phyloP scores from a whole-genome alignment of 441 rosid species.

The Viola pubescens region DNA sequence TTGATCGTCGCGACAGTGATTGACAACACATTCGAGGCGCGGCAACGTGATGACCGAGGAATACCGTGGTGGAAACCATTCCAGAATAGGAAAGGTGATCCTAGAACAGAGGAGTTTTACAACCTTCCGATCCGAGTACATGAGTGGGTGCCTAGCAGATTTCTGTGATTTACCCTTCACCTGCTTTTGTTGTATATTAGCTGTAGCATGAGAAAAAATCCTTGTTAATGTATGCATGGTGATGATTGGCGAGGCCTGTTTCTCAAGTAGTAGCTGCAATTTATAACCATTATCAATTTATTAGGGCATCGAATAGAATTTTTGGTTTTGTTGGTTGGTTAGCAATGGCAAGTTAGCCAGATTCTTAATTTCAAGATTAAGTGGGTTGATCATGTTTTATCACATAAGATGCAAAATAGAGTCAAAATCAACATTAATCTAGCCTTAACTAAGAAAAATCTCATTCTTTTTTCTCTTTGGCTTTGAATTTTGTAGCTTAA shows the following conservation, averaged over 20 bases:
- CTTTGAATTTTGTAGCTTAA: too few relatives aligned
- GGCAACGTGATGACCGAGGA: slow-evolving; percentile 47
- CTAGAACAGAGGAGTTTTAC: slow-evolving; percentile 67
- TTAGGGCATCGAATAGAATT: background rate
- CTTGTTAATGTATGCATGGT: slow-evolving; percentile 19
- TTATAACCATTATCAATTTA: background rate
- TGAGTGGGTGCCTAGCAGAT: slow-evolving; percentile 57
- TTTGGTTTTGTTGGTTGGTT: background rate
- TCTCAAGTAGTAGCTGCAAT: background rate
- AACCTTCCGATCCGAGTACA: slow-evolving; percentile 49
- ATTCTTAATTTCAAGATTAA: too few relatives aligned
- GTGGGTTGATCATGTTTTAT: too few relatives aligned
- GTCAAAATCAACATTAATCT: background rate
- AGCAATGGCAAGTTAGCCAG: background rate
- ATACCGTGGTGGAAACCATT: slow-evolving; percentile 86
- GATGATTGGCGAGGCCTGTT: slow-evolving; percentile 3
- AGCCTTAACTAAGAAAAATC: too few relatives aligned
- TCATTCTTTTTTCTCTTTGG: too few relatives aligned
- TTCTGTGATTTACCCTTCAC: slow-evolving; percentile 24
- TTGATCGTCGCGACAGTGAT: slow-evolving; percentile 55
- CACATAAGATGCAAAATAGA: background rate
- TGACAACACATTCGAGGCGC: slow-evolving; percentile 70
- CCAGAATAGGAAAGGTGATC: slow-evolving; percentile 59
- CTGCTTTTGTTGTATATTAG: slow-evolving; percentile 18
- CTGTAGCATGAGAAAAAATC: slow-evolving; percentile 10